Base-by-base conservation (phyloP, 805 yeast species). In the Kregervanrija fluxuum region DNA sequence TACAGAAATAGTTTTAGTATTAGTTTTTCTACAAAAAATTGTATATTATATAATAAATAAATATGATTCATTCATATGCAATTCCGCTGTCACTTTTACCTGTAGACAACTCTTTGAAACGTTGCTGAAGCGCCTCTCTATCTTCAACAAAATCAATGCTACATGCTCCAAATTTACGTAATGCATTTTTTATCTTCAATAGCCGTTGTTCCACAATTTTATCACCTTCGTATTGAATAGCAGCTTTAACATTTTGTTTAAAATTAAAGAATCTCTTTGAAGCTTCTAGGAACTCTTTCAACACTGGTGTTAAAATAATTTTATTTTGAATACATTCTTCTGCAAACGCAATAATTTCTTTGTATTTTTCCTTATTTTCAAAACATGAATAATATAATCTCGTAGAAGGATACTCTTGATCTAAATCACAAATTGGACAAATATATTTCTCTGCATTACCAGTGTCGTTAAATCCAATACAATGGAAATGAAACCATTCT, bases 401-500 rank as follows among this genome's bases (percentile, higher is more conserved):
- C 1, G 63, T 57, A 8, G 59, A 51, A 12, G 45, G 43, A 39
- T 52, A 54, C 14, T 43, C 44, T 14, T 34, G 17, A 4, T 50
- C 57, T 47, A 56, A 58, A 53, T 75, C 76, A 58, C 87, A 80
- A 17, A 78, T 52, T 1, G 82, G 74, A 61, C 87, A 80, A 11
- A 70, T 59, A 51, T 71, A 80, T 10, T 59, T 61, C 3, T 50
- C 53, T n/a, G 61, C 67, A 33, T 65, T 60, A 2, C 38, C 44
- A 13, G 50, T 53, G 33, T 45, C 50, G 33, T 49, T 47, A 35
- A 68, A 55, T 41, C 71, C 71, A 37, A 82, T 66, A 60, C 90
- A 83, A 12, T 61, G 62, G 38, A 74, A 71, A 56, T 83, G 90
- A 54, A 76, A 83, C 89, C 89, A 82, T 53, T 82, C 87, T 43